Evolutionary conservation across 352 stramenopile genomes (phyloP), one percentile per base, ranked within the genome.

Genomic region (Globisporangium nagaii): DNA sequence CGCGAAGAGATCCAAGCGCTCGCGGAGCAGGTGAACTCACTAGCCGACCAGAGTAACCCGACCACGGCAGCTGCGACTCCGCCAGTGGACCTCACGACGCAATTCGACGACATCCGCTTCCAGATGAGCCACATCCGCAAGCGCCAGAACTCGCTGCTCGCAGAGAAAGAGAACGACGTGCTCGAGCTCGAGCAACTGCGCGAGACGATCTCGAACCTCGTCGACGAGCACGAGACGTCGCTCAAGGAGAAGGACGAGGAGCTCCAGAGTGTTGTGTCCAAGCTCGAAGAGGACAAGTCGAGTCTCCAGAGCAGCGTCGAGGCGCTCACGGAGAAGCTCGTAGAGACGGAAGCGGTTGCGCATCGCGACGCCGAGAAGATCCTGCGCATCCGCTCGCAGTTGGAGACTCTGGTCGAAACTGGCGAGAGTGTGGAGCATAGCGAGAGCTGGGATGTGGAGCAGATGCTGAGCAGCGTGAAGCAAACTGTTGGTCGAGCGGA

Each of bases 1-100:
- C 78, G 54, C 49, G 71, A 68, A 0, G 70, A 80, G 46, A 74
- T 83, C 50, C 58, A 62, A 30, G 55, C 55, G 4, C 17, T 62
- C 6, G 46, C 55, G 1, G 30, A 34, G 11, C 55, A 62, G 34
- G 55, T 62, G 17, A 32, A 62, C 25, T 62, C 55, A 30, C 24
- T 62, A 1, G 42, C 36, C 4, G 27, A 47, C 40, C 48, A 34
- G 19, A 44, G 10, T 3, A 27, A 28, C 15, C 20, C 51, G 2
- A 40, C 28, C 7, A n/a, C 36, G 36, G 7, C 11, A 17, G 13
- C 36, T 42, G 36, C 17, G 5, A 17, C 32, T 8, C 45, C 25
- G 15, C 40, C 20, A 7, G 22, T 39, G 24, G 55, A 56, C 19
- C 46, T 62, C 22, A 37, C 20, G 24, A 42, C 46, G 11, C 55